Base-by-base conservation (phyloP, 1,284 basidiomycete genomes). In the Irpex sp. region DNA sequence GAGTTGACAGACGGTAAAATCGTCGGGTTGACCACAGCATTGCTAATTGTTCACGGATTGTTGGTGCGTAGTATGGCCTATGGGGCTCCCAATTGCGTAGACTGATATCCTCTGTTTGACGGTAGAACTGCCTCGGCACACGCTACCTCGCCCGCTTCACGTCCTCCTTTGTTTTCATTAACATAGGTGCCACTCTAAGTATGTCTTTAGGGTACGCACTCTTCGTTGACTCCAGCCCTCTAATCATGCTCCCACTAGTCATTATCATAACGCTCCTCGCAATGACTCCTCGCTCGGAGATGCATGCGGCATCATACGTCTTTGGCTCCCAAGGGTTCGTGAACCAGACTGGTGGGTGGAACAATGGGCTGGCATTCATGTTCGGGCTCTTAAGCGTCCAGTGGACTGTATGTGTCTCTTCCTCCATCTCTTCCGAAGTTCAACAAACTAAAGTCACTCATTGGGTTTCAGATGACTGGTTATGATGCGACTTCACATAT, bases 351-450 rank as follows among this genome's bases (percentile, higher is more conserved):
- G 92, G 93, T 40, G 94, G 93, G 65, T 88, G 87, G 83, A 90
- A 87, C 71, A 85, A 82, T 40, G 94, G 93, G 0, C 77, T 97
- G 59, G 88, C 93, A 1, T 96, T 97, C 79, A 77, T 96, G 59
- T 89, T 97, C 66, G 95, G 95, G 34, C 77, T 97, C 61, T 79
- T 96, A 62, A 93, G 91, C 66, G 95, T 97, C 8, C 93, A 97
- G 75, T 97, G 92, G 93, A 94, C 92, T 64, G 89, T 92, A 74
- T 66, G 87, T 34, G 6, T 58, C 13, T 59, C 49, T 8, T 52
- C 9, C 5, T 34, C 5, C 5, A 34, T 34, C 31, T 6, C 31
- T 34, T 34, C 31, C 6, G 31, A 5, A 34, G 31, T 6, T 4
- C 31, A 34, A 3, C 31, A 34, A 6, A 1, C 31, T 34, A 6